Base-by-base conservation (phyloP, 2,329 filamentous ascomycete genomes). In the Blastomyces parvus region DNA sequence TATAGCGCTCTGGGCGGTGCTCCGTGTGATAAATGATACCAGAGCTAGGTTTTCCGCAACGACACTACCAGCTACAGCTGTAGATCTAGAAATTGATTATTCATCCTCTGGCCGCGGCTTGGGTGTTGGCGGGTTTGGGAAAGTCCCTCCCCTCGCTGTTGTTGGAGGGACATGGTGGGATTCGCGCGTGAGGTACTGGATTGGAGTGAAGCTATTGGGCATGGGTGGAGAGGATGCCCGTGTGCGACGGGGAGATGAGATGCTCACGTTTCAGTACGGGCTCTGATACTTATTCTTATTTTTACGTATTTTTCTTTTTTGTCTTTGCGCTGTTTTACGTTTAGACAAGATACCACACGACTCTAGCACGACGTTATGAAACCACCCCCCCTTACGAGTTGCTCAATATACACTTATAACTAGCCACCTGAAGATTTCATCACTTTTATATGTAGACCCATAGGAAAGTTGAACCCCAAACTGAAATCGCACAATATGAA, bases 91-190 rank as follows among this genome's bases (percentile, higher is more conserved):
- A 33, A 62, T 55, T 22, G 65, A 68, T 50, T 19, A 62, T 57
- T 17, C 19, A 17, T 27, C 50, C 14, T 64, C 58, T 22, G 62
- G 58, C 17, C 40, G 30, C 19, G 59, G 53, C 40, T 60, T 38
- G 58, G 61, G 40, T 27, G 33, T 30, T 59, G 57, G 27, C 48
- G 44, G 56, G 33, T 33, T 25, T 42, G 42, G 40, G n/a, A 62
- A 64, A 38, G 27, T 61, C 3, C 66, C 64, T 25, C 22, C 56
- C 17, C 59, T 64, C 40, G 66, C 63, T 14, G 60, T 65, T 58
- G 52, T 67, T 22, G 67, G 66, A 17, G 66, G 67, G 30, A 46
- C 53, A 38, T 62, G 62, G 53, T 68, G 67, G 67, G 66, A 68
- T 62, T 53, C 30, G 38, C 63, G 48, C 19, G 63, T 65, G 11